Evolutionary conservation across 331 rosid species (phyloP).

Genomic region (Pyracantha coccinea): DNA sequence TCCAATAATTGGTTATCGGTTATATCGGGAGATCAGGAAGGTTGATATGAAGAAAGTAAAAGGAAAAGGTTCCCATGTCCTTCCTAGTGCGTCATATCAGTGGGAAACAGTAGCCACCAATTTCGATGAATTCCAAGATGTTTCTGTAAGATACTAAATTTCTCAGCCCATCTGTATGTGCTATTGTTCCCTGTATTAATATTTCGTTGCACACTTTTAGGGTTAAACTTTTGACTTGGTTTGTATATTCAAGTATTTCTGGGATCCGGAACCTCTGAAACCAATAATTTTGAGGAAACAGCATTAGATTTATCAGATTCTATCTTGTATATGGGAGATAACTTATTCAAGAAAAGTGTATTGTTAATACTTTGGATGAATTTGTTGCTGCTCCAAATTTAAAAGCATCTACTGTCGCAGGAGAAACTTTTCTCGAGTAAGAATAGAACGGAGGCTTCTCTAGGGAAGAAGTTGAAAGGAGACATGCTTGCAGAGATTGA

Average conservation of each 20-base stretch:
- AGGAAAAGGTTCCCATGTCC: slow-evolving; percentile 79
- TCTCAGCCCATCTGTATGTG: slow-evolving; percentile 12
- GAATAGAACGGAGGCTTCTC: slow-evolving; percentile 70
- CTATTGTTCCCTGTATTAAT: neutral
- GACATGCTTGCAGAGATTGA: slow-evolving; percentile 99
- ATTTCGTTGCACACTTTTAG: neutral
- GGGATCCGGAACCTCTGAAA: neutral
- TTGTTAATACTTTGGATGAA: neutral
- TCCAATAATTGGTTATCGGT: slow-evolving; percentile 73
- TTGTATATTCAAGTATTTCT: neutral
- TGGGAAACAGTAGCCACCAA: slow-evolving; percentile 98
- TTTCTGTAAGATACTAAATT: slow-evolving; percentile 63
- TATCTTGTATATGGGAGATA: neutral
- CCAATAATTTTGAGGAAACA: neutral
- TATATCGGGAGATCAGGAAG: slow-evolving; percentile 84
- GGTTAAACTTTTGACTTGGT: neutral
- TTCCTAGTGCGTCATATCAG: slow-evolving; percentile 58
- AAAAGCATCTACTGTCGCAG: slow-evolving; percentile 36
- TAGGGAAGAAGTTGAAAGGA: slow-evolving; percentile 84
- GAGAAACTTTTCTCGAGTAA: slow-evolving; percentile 91
- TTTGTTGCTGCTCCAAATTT: slow-evolving; percentile 18
- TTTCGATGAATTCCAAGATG: slow-evolving; percentile 96
- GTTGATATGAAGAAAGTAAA: slow-evolving; percentile 76
- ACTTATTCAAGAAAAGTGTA: neutral
- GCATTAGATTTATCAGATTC: neutral